Percentiles rank a stretch among this genome's conserved stretches.
Evolutionary conservation across 108 stramenopile genomes (phyloP).

Genomic region (Skeletonema marinoi): DNA sequence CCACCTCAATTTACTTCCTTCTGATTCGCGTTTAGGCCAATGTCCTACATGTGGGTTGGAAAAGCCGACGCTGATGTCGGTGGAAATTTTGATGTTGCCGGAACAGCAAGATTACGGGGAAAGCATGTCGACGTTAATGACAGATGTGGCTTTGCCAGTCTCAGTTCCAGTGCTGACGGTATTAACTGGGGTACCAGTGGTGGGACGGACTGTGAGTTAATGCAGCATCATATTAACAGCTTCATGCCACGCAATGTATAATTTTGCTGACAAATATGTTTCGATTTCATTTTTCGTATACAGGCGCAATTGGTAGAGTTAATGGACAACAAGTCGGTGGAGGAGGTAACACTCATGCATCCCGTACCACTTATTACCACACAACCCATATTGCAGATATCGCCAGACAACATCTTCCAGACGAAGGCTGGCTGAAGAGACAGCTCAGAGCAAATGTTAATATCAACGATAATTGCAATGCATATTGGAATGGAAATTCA

Average conservation of each 20-base stretch:
- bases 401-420: slow-evolving; percentile 17
- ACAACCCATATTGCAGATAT: slow-evolving; percentile 26
- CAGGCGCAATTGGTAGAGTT: background rate
- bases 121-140: background rate
- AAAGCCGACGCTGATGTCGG: background rate
- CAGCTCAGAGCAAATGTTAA: slow-evolving; percentile 14
- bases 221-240: background rate
- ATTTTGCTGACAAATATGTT: background rate
- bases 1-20: background rate
- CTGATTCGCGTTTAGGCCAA: slow-evolving; percentile 9
- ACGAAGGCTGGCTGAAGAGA: slow-evolving; percentile 10
- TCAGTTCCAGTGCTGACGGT: background rate
- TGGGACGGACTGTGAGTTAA: background rate
- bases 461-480: slow-evolving; percentile 20
- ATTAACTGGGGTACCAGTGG: background rate
- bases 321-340: background rate
- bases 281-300: background rate
- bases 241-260: background rate
- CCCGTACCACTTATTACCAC: slow-evolving; percentile 25
- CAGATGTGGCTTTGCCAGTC: background rate
- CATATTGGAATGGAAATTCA: slow-evolving; percentile 18
- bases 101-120: background rate
- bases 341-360: background rate
- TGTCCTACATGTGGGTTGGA: slow-evolving; percentile 24
- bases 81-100: background rate